phyloP scores from a whole-genome alignment of 169 alveolate genomes.

The Plasmodium sp. region DNA sequence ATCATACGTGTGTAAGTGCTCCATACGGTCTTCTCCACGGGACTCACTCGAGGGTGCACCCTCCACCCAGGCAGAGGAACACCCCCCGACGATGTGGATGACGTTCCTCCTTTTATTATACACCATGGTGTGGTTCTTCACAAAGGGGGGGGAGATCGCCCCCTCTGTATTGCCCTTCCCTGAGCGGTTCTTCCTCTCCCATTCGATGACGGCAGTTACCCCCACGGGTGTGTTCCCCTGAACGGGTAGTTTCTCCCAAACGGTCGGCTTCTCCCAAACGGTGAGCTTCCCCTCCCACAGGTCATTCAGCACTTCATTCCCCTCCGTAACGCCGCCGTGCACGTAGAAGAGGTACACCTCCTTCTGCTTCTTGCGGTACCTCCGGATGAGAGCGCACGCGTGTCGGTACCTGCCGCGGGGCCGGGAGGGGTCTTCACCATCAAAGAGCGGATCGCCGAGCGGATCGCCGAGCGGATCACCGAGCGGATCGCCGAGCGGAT shows the following conservation, averaged over 20 bases:
- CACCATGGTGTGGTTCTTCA: constrained; percentile 37
- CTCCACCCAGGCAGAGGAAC: not conserved
- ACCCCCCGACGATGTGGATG: constrained; percentile 41
- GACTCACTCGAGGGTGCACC: not conserved
- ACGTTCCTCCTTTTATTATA: constrained; percentile 36
- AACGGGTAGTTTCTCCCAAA: not conserved
- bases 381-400: constrained; percentile 28
- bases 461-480: not conserved
- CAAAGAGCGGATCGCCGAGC: not conserved
- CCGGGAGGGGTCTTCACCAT: not conserved
- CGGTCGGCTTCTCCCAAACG: not conserved
- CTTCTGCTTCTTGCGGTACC: constrained; percentile 20
- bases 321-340: constrained; percentile 52
- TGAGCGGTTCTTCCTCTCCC: constrained; percentile 15
- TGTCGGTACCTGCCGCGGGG: constrained; percentile 44
- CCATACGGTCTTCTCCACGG: not conserved
- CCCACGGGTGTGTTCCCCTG: not conserved
- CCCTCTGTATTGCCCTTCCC: not conserved
- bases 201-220: not conserved
- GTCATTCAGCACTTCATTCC: constrained; percentile 10
- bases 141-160: not conserved
- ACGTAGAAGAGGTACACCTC: constrained; percentile 18
- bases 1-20: not conserved
- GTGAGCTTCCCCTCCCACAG: constrained; percentile 56
- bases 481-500: not conserved